Evolutionary conservation across 805 yeast species (phyloP), one percentile per base, ranked within the genome.

Genomic region (Torulaspora microellipsoides): DNA sequence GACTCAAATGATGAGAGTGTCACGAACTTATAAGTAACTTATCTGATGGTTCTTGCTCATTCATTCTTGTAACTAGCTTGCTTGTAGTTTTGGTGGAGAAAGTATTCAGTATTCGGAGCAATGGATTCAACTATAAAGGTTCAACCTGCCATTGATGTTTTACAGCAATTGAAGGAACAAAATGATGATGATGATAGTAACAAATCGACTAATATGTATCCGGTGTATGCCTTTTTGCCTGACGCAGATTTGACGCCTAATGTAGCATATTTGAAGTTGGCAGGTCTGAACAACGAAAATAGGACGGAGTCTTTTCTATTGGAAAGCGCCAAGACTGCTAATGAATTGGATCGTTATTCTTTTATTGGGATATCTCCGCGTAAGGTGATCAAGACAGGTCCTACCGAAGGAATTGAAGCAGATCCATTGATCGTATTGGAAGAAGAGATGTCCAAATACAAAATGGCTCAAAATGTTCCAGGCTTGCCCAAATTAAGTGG

Each of bases 311-410:
- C 95, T 3, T 90, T 91, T 56, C 69, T 93, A 40, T 77, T 93
- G 53, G 99, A 93, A 65, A 80, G 91, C 54, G 95, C 98, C 1
- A 77, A 76, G 48, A 86, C 86, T 46, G 96, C 96, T 39, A 96
- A 90, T 60, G 81, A 83, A 36, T 78, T 93, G 27, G 95, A 86
- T 49, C 73, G 99, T 53, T 93, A 83, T 67, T 87, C 97, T 0
- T 91, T 90, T 63, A 80, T 93, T 60, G 99, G 99, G 3, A 72
- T 82, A 36, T 77, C 78, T 20, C 99, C 99, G 12, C 77, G 83
- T 48, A 85, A 89, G 56, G 73, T 83, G 42, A 83, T 93, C 55
- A 78, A 74, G 47, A 90, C 98, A 1, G 97, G 97, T 2, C 70
- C 73, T 15, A 53, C 55, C 6, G 64, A 61, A 39, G 59, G 53